Base-by-base conservation (phyloP, 2,329 filamentous ascomycete species). In the Plectosphaerella plurivora region DNA sequence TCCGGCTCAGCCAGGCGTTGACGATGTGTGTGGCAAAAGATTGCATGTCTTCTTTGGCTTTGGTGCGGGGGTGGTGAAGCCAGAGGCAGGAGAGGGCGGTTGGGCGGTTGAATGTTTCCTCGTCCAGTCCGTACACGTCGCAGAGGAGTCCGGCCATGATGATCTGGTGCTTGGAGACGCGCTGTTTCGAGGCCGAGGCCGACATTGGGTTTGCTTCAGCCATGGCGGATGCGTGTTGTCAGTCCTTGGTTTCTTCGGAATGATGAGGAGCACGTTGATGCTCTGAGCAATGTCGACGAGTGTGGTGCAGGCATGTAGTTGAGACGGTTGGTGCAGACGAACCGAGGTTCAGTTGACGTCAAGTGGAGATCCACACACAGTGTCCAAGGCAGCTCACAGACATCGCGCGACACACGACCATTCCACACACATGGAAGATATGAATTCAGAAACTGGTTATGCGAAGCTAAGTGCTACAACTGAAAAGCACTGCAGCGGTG, bases 51-150 rank as follows among this genome's bases (percentile, higher is more conserved):
- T 83, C 82, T 64, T 88, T 85, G 0, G 76, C 82, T 51, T 86
- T 79, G 1, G 87, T 77, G 22, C 94, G 83, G 3, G 89, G 89
- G 65, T 97, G 91, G 16, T 97, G 81, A 12, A 97, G 84, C 90
- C 92, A 97, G n/a, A 97, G 81, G 61, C 88, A 89, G 22, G 91
- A 85, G 36, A 96, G 73, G 4, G 78, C 73, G 14, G 77, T 69
- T 16, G 73, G 68, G 8, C 75, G 65, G 39, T 60, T 64, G 3
- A 65, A 53, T 0, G 74, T 50, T 1, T 96, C 77, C 64, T 96
- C 89, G 28, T 84, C 73, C 2, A 96, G 81, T 16, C 93, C 92
- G 68, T 92, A 92, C 53, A 96, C 78, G 54, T 89, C 88, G 48
- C 88, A 83, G 10, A 88, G 76, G 51, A 97, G 83, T 46, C 91